phyloP scores from a whole-genome alignment of 805 yeast species.

The Monosporozyma unispora region DNA sequence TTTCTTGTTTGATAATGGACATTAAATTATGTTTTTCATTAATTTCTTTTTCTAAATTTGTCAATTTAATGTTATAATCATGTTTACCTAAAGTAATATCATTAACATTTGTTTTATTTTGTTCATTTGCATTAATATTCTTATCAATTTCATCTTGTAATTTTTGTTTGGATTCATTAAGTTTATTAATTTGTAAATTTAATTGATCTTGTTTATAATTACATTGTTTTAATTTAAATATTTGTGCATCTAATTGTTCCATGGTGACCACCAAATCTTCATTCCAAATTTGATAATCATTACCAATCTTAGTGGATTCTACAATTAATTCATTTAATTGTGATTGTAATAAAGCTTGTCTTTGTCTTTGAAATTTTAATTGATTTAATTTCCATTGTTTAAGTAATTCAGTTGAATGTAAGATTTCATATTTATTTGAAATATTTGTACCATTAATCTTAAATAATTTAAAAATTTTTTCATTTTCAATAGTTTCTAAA shows the following conservation, averaged over 20 bases:
- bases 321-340: conserved; percentile 21
- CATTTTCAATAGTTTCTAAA: conserved; percentile 19
- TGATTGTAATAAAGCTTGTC: conserved; percentile 18
- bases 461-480: conserved; percentile 16
- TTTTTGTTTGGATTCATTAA: conserved; percentile 11
- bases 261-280: conserved; percentile 17
- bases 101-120: conserved; percentile 20
- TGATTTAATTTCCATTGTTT: conserved; percentile 21
- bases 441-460: conserved; percentile 16
- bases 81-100: conserved; percentile 17
- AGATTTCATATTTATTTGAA: conserved; percentile 17
- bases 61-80: conserved; percentile 17
- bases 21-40: conserved; percentile 14
- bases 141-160: conserved; percentile 15
- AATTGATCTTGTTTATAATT: conserved; percentile 13
- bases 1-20: conserved; percentile 23
- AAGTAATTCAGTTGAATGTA: conserved; percentile 21
- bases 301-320: conserved; percentile 13
- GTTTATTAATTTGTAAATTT: conserved; percentile 14
- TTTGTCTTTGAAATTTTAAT: conserved; percentile 15
- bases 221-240: conserved; percentile 19
- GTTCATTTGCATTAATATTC: conserved; percentile 10
- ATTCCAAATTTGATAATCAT: conserved; percentile 17
- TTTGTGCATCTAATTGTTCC: conserved; percentile 22
- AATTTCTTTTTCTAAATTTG: conserved; percentile 19